Evolutionary conservation across 495 filamentous ascomycete species (phyloP), one percentile per base, ranked within the genome.

Genomic region (Xylaria acuta): DNA sequence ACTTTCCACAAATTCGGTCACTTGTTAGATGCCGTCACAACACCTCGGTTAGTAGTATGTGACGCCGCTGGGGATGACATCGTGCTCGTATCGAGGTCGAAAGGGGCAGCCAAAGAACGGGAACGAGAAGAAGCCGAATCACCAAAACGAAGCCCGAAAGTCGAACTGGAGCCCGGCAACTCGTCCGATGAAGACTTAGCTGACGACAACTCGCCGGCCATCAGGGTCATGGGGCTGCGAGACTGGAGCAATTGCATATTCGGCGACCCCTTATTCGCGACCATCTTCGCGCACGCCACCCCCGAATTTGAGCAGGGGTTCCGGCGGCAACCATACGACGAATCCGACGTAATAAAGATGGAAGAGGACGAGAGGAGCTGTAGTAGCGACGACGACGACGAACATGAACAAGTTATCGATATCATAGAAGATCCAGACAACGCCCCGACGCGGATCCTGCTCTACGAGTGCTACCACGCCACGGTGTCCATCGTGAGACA

Each of bases 201-300:
- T 43, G 45, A 41, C 53, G 54, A 64, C 36, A 49, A 60, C 3
- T 34, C 18, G 25, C 45, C 59, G 12, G 16, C 22, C 9, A 69
- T 80, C 14, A 62, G 65, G 3, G 70, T 84, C 25, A 78, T 74
- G 8, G 83, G 84, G 18, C 73, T 85, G 12, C 74, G 75, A 41
- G 81, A 86, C 75, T 90, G 86, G 84, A 86, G 84, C 45, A 84
- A 85, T 67, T 84, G 82, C 64, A 69, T 90, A 14, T 91, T 90
- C 74, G 89, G 89, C 41, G 90, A 92, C 72, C 88, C 88, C 3
- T 77, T 88, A 22, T 77, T 92, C 54, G 83, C 82, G 4, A 81
- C 81, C 5, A 83, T 82, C 6, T 90, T 90, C 73, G 77, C 76
- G 58, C 82, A 71, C 25, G 11, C 71, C 38, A 45, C 71, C 1